Evolutionary conservation across 2,329 filamentous ascomycete genomes (phyloP).

Genomic region (Ophiocordyceps camponoti-leonardi): DNA sequence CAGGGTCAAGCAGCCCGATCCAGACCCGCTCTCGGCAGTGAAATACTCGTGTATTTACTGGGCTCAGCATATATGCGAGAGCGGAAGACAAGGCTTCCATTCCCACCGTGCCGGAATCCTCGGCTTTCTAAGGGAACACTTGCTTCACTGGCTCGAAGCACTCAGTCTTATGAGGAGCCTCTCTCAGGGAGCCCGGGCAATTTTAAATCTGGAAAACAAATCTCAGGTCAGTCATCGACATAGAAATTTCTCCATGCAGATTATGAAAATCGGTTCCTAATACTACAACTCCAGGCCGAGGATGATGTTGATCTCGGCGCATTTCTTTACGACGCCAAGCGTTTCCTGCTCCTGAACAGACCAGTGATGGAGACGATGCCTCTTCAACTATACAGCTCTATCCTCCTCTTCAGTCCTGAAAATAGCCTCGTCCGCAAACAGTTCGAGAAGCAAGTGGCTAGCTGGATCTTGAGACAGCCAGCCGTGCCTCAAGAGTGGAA

Average conservation of each 20-base stretch:
- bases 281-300: neutral
- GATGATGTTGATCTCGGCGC: neutral
- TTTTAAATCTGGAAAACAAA: neutral
- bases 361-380: constrained; percentile 4
- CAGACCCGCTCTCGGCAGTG: constrained; percentile 3
- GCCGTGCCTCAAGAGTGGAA: neutral
- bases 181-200: neutral
- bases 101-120: neutral
- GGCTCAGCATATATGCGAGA: constrained; percentile 3
- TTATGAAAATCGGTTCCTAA: too few relatives aligned
- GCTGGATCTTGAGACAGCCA: neutral
- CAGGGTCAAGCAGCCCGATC: neutral
- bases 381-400: constrained; percentile 10
- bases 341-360: constrained; percentile 2
- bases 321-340: neutral
- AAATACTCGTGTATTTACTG: constrained; percentile 4
- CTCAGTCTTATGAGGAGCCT: constrained; percentile 2
- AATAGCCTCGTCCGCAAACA: constrained; percentile 5
- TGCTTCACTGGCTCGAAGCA: constrained; percentile 7
- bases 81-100: neutral
- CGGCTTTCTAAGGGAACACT: constrained; percentile 3
- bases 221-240: neutral
- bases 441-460: constrained; percentile 1
- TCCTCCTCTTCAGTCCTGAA: constrained; percentile 8
- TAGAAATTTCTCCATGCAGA: too few relatives aligned